Evolutionary conservation across 2,329 filamentous ascomycete species (phyloP), one percentile per base, ranked within the genome.

Genomic region (Harringtonia lauricola): DNA sequence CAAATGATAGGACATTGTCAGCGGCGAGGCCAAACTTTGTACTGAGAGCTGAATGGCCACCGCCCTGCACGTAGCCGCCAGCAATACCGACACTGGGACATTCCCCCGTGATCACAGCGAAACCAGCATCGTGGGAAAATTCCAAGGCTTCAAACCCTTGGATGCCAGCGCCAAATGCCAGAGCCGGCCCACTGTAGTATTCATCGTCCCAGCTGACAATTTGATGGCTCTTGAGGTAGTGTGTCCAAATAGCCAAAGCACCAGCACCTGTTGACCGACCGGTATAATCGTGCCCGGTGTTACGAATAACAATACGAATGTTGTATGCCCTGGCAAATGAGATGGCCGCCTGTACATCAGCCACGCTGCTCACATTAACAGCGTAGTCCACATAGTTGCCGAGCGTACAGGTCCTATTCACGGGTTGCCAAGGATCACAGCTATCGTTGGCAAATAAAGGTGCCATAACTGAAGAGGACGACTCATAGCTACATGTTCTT

Each of bases 221-320:
- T 1, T 12, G 3, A 12, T 19, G n/a, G 28, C 14, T 15, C 15
- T 43, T 43, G 28, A 42, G 31, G n/a, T 24, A 35, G 46, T 78
- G 74, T 9, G 68, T 78, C 67, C 76, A 79, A 41, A 80, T 61
- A 4, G 67, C 64, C 4, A 79, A 55, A 0, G 71, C 65, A 2
- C 78, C 78, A 19, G 69, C 70, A n/a, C 79, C 81, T 0, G 76
- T 77, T 0, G 72, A 78, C 35, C 74, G 72, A 34, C 79, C 80
- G 28, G 71, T 62, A 48, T 67, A 70, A 50, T 76, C 72, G 52
- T 79, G 74, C 2, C 73, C 74, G 0, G 73, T 77, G 50, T 76
- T 76, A 47, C 70, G 66, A 47, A 79, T 65, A 26, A 76, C 60
- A 0, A 79, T 52, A 2, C 74, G 67, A 36, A 79, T 59, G 50